Conservation (phyloP, 2,329 filamentous ascomycete genomes). For the Dothistroma pini region DNA sequence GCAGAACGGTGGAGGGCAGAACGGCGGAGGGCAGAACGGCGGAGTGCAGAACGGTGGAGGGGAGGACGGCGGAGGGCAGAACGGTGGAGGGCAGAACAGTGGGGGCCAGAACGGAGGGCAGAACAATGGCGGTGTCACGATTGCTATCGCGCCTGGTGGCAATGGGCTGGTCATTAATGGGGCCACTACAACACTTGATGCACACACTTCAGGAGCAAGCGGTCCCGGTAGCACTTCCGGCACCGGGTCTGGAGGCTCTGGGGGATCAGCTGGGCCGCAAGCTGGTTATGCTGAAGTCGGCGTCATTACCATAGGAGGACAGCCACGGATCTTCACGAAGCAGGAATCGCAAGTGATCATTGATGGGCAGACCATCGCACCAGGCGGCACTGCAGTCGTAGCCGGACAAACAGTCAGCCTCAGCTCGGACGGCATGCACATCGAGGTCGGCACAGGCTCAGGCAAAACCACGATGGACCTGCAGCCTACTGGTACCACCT, state of each 20-base stretch:
- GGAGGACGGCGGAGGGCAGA: background rate
- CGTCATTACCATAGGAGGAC: background rate
- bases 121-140: background rate
- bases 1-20: background rate
- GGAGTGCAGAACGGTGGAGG: no score
- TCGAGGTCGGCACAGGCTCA: background rate
- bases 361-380: constrained; percentile 3
- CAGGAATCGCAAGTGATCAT: constrained; percentile 1
- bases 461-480: background rate
- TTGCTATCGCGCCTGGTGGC: constrained; percentile 3
- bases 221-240: background rate
- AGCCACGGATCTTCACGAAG: background rate
- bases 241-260: background rate
- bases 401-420: constrained; percentile 5
- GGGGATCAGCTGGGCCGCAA: background rate
- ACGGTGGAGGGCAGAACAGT: background rate
- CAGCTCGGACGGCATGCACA: background rate
- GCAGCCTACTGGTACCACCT: constrained; percentile 1
- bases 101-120: background rate
- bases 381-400: background rate
- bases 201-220: background rate
- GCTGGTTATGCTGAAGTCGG: background rate
- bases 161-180: constrained; percentile 7
- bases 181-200: background rate
- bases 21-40: no score